Evolutionary conservation across 2,329 filamentous ascomycete genomes (phyloP).

Genomic region (Alternaria metachromatica): DNA sequence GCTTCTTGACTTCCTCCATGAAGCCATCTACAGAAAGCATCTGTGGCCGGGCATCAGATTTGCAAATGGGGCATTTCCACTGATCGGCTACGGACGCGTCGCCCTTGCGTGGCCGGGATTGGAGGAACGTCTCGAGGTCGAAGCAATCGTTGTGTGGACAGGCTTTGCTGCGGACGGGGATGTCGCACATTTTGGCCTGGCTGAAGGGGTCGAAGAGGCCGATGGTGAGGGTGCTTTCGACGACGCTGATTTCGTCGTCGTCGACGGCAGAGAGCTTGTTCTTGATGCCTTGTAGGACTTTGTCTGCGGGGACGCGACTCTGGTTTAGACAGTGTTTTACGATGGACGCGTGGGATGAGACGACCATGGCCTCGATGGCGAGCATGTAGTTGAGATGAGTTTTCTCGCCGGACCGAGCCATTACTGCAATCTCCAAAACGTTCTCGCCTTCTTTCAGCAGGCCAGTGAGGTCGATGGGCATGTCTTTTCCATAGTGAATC

Average conservation of each 20-base stretch:
- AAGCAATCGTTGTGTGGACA: conserved; percentile 90
- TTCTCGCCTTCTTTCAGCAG: conserved; percentile 68
- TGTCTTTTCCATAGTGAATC: conserved; percentile 74
- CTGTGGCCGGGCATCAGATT: conserved; percentile 75
- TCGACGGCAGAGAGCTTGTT: conserved; percentile 63
- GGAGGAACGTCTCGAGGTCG: conserved; percentile 82
- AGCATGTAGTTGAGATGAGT: conserved; percentile 61
- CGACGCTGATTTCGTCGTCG: conserved; percentile 60
- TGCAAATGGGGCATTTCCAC: conserved; percentile 89
- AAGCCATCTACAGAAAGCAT: conserved; percentile 77
- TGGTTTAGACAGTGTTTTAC: conserved; percentile 30
- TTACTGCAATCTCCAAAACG: conserved; percentile 58
- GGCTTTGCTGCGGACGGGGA: conserved; percentile 71
- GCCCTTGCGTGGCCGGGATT: conserved; percentile 39
- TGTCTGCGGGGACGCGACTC: conserved; percentile 50
- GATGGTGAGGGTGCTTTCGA: conserved; percentile 51
- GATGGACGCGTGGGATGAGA: conserved; percentile 54
- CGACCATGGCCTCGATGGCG: conserved; percentile 73
- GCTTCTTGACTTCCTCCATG: conserved; percentile 65
- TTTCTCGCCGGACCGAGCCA: conserved; percentile 40
- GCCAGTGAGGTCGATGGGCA: conserved; percentile 75
- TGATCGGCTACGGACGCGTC: conserved; percentile 62
- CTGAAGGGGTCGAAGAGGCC: conserved; percentile 57
- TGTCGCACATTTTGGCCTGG: conserved; percentile 62
- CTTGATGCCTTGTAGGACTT: conserved; percentile 66